phyloP scores from a whole-genome alignment of 169 alveolate genomes.

The Neospora caninum region DNA sequence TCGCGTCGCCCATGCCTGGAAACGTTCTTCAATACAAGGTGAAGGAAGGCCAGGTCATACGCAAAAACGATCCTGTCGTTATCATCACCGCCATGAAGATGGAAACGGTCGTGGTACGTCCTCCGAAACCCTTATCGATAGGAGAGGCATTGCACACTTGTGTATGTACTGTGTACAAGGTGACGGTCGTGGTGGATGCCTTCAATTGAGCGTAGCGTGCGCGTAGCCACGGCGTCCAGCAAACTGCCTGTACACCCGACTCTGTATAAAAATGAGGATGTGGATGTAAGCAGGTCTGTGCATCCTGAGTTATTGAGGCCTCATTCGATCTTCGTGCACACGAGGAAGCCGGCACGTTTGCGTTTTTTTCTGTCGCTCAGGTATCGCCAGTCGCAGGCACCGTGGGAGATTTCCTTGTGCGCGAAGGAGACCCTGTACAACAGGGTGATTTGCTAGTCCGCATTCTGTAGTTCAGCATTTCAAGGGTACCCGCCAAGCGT shows the following conservation, averaged over 20 bases:
- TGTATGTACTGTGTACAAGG: neutral
- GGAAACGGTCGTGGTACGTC: slow-evolving; percentile 56
- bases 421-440: slow-evolving; percentile 15
- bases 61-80: slow-evolving; percentile 38
- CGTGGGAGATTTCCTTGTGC: neutral
- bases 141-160: neutral
- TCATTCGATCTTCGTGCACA: neutral
- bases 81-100: slow-evolving; percentile 63
- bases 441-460: slow-evolving; percentile 28
- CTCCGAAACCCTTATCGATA: neutral
- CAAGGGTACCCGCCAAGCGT: too few species aligned
- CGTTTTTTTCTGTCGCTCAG: neutral
- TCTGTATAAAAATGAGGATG: neutral
- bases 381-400: slow-evolving; percentile 18
- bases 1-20: slow-evolving; percentile 65
- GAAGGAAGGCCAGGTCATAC: slow-evolving; percentile 10
- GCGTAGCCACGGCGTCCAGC: neutral
- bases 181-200: neutral
- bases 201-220: too few species aligned
- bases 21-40: slow-evolving; percentile 19
- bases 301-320: neutral
- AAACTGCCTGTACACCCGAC: neutral
- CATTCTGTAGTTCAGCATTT: neutral
- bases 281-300: neutral
- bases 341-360: neutral